Base-by-base conservation (phyloP, 208 protist genomes). In the Crithidia expoeki region DNA sequence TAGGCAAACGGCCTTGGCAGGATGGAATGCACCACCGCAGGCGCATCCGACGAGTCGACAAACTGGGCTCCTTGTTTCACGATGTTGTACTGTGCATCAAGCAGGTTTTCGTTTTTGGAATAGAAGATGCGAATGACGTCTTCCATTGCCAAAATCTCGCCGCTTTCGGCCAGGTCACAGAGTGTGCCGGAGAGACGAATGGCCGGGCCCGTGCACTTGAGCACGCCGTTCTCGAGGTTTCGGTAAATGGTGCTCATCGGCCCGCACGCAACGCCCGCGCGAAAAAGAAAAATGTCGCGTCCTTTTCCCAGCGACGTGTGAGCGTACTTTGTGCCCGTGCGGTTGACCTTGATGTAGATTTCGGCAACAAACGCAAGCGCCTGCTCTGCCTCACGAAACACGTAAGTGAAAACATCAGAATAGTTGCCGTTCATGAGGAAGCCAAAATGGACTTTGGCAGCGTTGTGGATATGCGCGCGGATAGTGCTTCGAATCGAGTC, bases 351-450 rank as follows among this genome's bases (percentile, higher is more conserved):
- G 50, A 88, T 86, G 65, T 96, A 96, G 0, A 93, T 80, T 19
- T 93, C 76, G 4, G 88, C 78, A 4, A 88, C 74, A 63, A 96
- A 96, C 6, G 78, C 77, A 7, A 96, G 79, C 28, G 73, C 92
- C 69, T 94, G 76, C 64, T 93, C 86, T 36, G 90, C 81, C 51
- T 84, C 83, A 32, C 84, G 87, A 68, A 94, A 96, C 9, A 88
- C 87, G 79, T 93, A 96, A 17, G 81, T 91, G 62, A 94, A 91
- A 12, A 96, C 73, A 53, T 93, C 87, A 2, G 62, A 70, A 50
- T 83, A 68, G 76, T 96, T 93, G 65, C 89, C 88, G 69, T 89
- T 93, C 78, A 96, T 88, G 42, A 91, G 63, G 60, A 96, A 85
- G 27, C 89, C 92, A 40, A 87, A 84, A 69, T 85, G 82, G 57